Evolutionary conservation across 129 eudicot species (phyloP), one percentile per base, ranked within the genome.

Genomic region (Centella asiatica): DNA sequence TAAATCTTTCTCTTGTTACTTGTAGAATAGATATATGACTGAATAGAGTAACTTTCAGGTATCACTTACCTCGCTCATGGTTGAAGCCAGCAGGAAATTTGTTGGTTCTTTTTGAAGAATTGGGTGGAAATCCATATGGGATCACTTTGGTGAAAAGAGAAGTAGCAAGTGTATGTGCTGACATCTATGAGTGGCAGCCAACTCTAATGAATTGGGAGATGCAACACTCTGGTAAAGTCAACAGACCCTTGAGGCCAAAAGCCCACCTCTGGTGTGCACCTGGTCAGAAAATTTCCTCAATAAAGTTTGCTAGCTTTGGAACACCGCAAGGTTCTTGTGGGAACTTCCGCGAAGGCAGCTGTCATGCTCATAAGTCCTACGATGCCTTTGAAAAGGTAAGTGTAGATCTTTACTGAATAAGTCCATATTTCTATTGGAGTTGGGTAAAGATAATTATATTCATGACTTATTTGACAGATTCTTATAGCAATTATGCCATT

Each of bases 261-360:
- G 99, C 95, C 24, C 99, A 92, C 69, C 81, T 92, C 33, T 71
- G 82, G 39, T 92, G 99, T 60, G 81, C 81, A 57, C 68, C 88
- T 13, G 99, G 96, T 20, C 96, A 92, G 48, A 87, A 84, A 69
- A 92, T 92, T 6, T 72, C 99, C 2, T 87, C 95, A 2, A 85
- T 92, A 36, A 92, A 87, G 49, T 92, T 92, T 74, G 99, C 99
- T 29, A 92, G 99, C 72, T 92, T 92, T 69, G 99, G 99, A 29
- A 92, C 96, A 25, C 99, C 99, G 0, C 74, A 75, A 27, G 99
- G 99, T 3, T 65, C 69, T 58, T 92, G 99, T 74, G 99, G 99
- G 66, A 82, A 63, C 77, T 92, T 70, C 74, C 67, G 52, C 0
- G 83, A 92, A 80, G 99, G 99, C 57, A 49, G 80, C 28, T 92